A percentile compares a stretch with the other conserved stretches of the same genome.
Conservation (phyloP, 345 rosid species). For the Melaleuca quinquenervia region DNA sequence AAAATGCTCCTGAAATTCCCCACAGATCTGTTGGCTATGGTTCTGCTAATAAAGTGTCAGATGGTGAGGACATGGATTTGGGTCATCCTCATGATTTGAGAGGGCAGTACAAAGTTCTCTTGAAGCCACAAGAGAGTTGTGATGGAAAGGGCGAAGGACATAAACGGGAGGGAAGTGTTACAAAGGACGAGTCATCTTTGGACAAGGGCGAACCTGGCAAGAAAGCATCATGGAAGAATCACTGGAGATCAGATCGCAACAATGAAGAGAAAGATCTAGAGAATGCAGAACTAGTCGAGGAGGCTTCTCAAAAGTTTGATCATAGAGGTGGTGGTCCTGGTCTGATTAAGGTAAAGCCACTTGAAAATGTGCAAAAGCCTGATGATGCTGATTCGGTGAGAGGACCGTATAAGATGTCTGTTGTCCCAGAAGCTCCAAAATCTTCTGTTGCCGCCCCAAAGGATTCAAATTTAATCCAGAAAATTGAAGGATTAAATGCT, state of each 20-base stretch:
- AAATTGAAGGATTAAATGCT: constrained; percentile 81
- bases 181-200: constrained; percentile 13
- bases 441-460: constrained; percentile 9
- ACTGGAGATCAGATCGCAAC: constrained; percentile 27
- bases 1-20: constrained; percentile 36
- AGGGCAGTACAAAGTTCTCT: constrained; percentile 58
- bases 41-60: constrained; percentile 24
- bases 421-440: constrained; percentile 14
- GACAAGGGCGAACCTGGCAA: constrained; percentile 28
- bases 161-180: constrained; percentile 31
- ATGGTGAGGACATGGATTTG: constrained; percentile 41
- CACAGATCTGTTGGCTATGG: constrained; percentile 53
- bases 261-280: constrained; percentile 20
- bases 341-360: constrained; percentile 17
- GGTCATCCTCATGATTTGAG: constrained; percentile 43
- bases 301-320: constrained; percentile 16
- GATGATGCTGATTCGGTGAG: constrained; percentile 18
- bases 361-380: constrained; percentile 19
- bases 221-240: constrained; percentile 32
- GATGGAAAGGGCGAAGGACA: constrained; percentile 42
- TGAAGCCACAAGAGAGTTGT: constrained; percentile 70
- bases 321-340: constrained; percentile 13
- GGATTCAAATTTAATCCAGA: constrained; percentile 66
- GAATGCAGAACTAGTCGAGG: constrained; percentile 15
- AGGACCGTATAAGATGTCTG: constrained; percentile 16